phyloP scores from a whole-genome alignment of 768 basidiomycete species.

The Hypsizygus marmoreus region DNA sequence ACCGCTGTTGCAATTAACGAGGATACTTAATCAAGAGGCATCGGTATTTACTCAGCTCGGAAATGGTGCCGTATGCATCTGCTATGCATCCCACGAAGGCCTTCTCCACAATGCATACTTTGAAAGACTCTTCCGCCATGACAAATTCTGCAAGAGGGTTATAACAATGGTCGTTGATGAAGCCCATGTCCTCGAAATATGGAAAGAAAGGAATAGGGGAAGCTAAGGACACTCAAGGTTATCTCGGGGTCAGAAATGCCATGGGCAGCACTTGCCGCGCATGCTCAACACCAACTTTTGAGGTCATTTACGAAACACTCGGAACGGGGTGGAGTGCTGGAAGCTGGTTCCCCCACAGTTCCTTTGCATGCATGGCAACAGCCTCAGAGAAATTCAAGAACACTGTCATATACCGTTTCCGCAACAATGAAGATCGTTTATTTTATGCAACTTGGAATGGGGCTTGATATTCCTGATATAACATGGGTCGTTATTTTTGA shows the following conservation, averaged over 20 bases:
- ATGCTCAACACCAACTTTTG: slow-evolving; percentile 13
- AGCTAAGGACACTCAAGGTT: slow-evolving; percentile 11
- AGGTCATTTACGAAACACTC: slow-evolving; percentile 13
- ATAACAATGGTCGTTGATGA: slow-evolving; percentile 16
- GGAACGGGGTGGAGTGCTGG: slow-evolving; percentile 10
- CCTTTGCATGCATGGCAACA: slow-evolving; percentile 9
- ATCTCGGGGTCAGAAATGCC: slow-evolving; percentile 15
- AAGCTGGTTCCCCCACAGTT: slow-evolving; percentile 2
- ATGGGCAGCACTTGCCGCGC: slow-evolving; percentile 16
- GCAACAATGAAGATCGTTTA: background rate
- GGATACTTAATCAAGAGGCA: slow-evolving; percentile 14
- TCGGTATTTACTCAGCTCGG: slow-evolving; percentile 10
- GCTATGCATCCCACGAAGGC: slow-evolving; percentile 16
- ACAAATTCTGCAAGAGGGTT: slow-evolving; percentile 7
- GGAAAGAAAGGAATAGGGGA: slow-evolving; percentile 18
- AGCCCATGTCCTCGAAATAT: slow-evolving; percentile 15
- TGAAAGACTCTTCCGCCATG: slow-evolving; percentile 8
- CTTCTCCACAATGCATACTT: slow-evolving; percentile 12
- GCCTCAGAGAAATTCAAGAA: slow-evolving; percentile 14
- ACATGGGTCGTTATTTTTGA: slow-evolving; percentile 8
- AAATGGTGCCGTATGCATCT: slow-evolving; percentile 9
- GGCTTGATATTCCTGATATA: slow-evolving; percentile 13
- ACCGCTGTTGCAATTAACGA: slow-evolving; percentile 18
- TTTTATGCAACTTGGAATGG: slow-evolving; percentile 16
- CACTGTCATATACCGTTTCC: background rate